Evolutionary conservation across 208 protist genomes (phyloP).

Genomic region (Trypanosoma melophagium): DNA sequence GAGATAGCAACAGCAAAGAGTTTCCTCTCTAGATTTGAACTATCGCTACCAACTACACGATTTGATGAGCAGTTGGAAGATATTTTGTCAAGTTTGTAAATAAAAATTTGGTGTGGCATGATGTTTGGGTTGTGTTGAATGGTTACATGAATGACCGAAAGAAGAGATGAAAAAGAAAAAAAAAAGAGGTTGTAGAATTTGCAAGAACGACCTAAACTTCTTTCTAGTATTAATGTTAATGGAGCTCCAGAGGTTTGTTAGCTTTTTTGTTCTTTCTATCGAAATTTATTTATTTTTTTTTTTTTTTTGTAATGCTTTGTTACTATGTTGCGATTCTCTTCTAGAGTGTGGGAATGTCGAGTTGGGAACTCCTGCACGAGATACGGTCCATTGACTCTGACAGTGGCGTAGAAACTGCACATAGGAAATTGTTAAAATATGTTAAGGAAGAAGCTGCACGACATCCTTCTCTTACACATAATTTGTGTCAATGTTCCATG

Average conservation of each 20-base stretch:
- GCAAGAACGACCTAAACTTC: too few species aligned
- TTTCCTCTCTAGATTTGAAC: slow-evolving; percentile 22
- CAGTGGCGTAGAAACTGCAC: slow-evolving; percentile 5
- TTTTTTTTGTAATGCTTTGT: not conserved
- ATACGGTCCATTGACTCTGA: slow-evolving; percentile 23
- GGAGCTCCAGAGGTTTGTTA: too few species aligned
- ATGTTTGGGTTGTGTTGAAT: too few species aligned
- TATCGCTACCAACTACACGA: slow-evolving; percentile 24
- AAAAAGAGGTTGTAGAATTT: too few species aligned
- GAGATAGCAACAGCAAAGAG: slow-evolving; percentile 10
- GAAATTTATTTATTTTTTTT: not conserved
- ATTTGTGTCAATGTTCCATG: slow-evolving; percentile 22
- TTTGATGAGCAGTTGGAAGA: slow-evolving; percentile 19
- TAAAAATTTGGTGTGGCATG: too few species aligned
- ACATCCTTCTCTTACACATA: slow-evolving; percentile 5
- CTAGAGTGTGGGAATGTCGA: not conserved
- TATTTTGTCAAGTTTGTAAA: slow-evolving; percentile 1
- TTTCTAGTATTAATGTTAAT: too few species aligned
- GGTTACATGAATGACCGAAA: not conserved
- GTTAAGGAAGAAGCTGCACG: not conserved
- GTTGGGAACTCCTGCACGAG: slow-evolving; percentile 18
- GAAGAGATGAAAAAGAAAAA: slow-evolving; percentile 22
- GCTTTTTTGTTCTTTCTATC: too few species aligned
- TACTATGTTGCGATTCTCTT: not conserved
- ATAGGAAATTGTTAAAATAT: slow-evolving; percentile 2